Percentiles rank a stretch among this genome's conserved stretches.
Evolutionary conservation across 176 grass and related monocot genomes (phyloP).

Genomic region (Tillandsia fasciculata): DNA sequence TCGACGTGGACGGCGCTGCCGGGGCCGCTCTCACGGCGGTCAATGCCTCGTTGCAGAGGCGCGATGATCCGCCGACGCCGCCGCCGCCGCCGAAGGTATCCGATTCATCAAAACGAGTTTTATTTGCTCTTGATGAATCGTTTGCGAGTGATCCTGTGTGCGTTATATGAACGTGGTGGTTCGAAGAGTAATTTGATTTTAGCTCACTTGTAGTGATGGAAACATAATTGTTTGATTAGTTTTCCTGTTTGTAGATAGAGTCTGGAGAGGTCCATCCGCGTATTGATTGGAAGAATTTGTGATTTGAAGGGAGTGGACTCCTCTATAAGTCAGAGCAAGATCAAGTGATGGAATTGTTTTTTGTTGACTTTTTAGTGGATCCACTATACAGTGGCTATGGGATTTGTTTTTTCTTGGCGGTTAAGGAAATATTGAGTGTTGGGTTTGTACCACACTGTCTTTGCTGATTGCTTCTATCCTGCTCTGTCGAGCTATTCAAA

Average conservation of each 20-base stretch:
- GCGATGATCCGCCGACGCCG: slow-evolving; percentile 16
- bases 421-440: too few species aligned
- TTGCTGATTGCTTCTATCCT: too few species aligned
- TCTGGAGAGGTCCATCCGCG: too few species aligned
- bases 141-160: not conserved
- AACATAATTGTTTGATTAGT: not conserved
- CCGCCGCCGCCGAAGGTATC: slow-evolving; percentile 20
- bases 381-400: too few species aligned
- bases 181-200: not conserved
- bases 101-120: slow-evolving; percentile 5
- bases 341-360: too few species aligned
- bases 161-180: not conserved
- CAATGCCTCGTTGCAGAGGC: not conserved
- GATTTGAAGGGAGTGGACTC: not conserved
- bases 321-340: too few species aligned
- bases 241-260: too few species aligned
- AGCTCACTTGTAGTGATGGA: not conserved
- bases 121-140: slow-evolving; percentile 2
- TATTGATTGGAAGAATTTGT: not conserved
- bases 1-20: slow-evolving; percentile 1
- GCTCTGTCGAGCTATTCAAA: too few species aligned
- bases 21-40: slow-evolving; percentile 6
- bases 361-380: too few species aligned
- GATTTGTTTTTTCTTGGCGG: too few species aligned
- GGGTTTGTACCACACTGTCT: too few species aligned